These are phyloP conservation scores for Mucor mucedo DNA, from an alignment of 371 early-diverging fungal species.

Conservation along the genomic window DNA sequence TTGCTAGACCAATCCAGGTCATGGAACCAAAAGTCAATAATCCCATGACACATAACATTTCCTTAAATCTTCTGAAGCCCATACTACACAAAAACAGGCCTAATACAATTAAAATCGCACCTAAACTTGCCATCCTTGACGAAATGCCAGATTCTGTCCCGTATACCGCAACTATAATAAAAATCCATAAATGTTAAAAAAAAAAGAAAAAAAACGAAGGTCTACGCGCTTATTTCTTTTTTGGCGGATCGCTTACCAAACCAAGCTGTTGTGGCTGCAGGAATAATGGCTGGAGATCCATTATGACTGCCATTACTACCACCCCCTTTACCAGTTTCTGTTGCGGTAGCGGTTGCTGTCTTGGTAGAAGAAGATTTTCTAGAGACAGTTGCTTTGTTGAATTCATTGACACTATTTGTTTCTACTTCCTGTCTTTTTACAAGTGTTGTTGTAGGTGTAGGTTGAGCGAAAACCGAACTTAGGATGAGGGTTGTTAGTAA, in stretches of 20 bases:
- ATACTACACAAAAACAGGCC: constrained; percentile 36
- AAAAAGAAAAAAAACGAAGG: not conserved
- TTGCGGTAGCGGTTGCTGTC: not conserved
- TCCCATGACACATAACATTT: constrained; percentile 35
- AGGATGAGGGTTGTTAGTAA: not conserved
- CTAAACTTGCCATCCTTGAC: constrained; percentile 32
- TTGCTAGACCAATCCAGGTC: constrained; percentile 32
- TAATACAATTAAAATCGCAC: constrained; percentile 34
- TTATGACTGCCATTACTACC: not conserved
- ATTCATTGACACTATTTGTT: not conserved
- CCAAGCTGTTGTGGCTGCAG: constrained; percentile 11
- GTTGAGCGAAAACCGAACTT: constrained; percentile 1
- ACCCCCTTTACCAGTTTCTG: not conserved
- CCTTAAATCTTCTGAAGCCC: constrained; percentile 35
- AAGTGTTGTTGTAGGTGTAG: constrained; percentile 6
- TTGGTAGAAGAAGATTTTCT: constrained; percentile 3
- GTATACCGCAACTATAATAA: constrained; percentile 28
- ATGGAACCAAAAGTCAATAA: constrained; percentile 40
- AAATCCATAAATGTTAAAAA: not conserved
- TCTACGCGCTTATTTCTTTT: too few species aligned
- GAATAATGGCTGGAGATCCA: constrained; percentile 1
- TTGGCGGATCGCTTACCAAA: constrained; percentile 1
- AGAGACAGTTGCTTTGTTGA: constrained; percentile 5
- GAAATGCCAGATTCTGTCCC: constrained; percentile 29
- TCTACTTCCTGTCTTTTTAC: constrained; percentile 8